phyloP scores from a whole-genome alignment of 1,139 yeast species.

The Kodamaea arcana region DNA sequence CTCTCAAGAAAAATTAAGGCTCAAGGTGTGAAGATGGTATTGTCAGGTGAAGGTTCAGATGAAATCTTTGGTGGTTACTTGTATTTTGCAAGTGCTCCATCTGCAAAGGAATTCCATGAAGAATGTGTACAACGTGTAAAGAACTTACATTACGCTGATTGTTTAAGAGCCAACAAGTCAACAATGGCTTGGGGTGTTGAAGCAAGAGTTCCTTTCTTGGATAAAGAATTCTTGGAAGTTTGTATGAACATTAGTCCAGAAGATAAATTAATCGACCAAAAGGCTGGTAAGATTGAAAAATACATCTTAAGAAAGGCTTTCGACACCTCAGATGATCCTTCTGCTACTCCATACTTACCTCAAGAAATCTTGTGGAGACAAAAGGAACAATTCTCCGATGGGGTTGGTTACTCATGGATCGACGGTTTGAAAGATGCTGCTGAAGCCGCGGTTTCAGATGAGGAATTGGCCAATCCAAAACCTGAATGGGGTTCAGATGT shows the following conservation, averaged over 20 bases:
- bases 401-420: conserved; percentile 99
- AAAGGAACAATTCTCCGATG: conserved; percentile 98
- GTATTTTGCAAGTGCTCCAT: conserved; percentile 95
- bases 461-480: conserved; percentile 83
- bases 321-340: conserved; percentile 75
- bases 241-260: conserved; percentile 93
- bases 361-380: conserved; percentile 98
- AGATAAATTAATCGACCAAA: conserved; percentile 75
- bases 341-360: conserved; percentile 80
- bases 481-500: conserved; percentile 94
- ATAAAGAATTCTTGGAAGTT: conserved; percentile 83
- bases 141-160: conserved; percentile 95
- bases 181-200: conserved; percentile 99
- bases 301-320: conserved; percentile 95
- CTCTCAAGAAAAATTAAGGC: conserved; percentile 96
- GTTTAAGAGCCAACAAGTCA: conserved; percentile 97
- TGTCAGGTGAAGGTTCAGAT: conserved; percentile 98
- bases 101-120: conserved; percentile 84
- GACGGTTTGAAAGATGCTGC: conserved; percentile 97
- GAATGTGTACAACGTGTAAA: conserved; percentile 95
- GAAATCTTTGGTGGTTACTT: conserved; percentile 98
- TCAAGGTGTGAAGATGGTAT: conserved; percentile 98
- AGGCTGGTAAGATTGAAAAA: conserved; percentile 80
- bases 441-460: conserved; percentile 80
- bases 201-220: conserved; percentile 99